Evolutionary conservation across 257 asterid genomes (phyloP), one percentile per base, ranked within the genome.

Genomic region (Lycium ferocissimum): DNA sequence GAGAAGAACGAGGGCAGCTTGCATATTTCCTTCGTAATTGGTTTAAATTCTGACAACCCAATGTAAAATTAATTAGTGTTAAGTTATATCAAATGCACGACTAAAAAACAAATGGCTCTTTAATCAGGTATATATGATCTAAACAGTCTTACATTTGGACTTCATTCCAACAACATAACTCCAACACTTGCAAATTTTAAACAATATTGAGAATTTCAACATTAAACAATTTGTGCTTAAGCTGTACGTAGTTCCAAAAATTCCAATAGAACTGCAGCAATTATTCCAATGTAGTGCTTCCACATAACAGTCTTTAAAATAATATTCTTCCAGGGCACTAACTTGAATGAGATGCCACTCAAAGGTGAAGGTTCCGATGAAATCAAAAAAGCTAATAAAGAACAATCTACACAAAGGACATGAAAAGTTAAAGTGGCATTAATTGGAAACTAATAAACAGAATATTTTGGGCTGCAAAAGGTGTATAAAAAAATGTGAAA

Each of bases 1-100:
- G 99, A 97, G 90, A 95, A 95, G 96, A 97, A 97, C 43, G 99
- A 95, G 2, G 99, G 99, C 49, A 97, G 98, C 97, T 97, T 97
- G 94, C 99, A 97, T 38, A 97, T 91, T 87, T 97, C 99, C 89
- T 95, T 94, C 1, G 98, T 95, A 85, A 97, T 94, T 33, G 93
- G 97, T 88, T 97, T 97, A 84, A 97, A 94, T 89, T 97, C 99
- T 97, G 96, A 88, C 73, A 89, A 69, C 86, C 83, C 86, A 88
- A 58, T 54, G 83, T 86, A 81, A 53, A 13, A 67, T 49, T 51
- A 53, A 51, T 51, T 26, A 53, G 14, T 14, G 40, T 26, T 53
- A 14, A 76, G 47, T 76, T 53, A 22, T 8, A 76, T 76, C 63
- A 76, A 26, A 76, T 76, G 26, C 65, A 76, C 26, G n/a, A 53